These are phyloP conservation scores for Parachlorella kessleri DNA, from an alignment of 139 green algal species.

Conservation along the genomic window DNA sequence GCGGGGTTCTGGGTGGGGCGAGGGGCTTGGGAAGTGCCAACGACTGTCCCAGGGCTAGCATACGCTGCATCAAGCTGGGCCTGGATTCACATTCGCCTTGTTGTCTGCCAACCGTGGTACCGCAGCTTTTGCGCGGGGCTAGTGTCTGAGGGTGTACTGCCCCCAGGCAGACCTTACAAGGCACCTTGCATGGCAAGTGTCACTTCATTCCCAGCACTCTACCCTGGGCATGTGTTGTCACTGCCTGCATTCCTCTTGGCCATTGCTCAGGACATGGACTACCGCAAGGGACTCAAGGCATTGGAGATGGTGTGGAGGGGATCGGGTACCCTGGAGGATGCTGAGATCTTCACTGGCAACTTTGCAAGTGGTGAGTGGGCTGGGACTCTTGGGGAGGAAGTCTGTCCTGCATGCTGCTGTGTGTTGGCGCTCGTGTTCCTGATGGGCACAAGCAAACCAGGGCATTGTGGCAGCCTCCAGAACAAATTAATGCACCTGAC, in stretches of 20 bases:
- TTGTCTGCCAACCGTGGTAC: not conserved
- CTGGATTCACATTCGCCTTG: not conserved
- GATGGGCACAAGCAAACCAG: too few species aligned
- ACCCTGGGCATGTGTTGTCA: not conserved
- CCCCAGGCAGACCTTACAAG: too few species aligned
- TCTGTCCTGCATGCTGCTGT: too few species aligned
- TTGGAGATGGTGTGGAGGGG: constrained; percentile 81
- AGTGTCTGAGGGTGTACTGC: not conserved
- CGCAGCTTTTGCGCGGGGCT: not conserved
- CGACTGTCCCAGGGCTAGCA: too few species aligned
- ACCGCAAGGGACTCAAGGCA: constrained; percentile 35
- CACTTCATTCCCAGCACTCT: too few species aligned
- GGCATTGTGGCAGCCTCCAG: too few species aligned
- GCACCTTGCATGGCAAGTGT: too few species aligned
- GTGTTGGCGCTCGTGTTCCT: not conserved
- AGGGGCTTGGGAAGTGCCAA: not conserved
- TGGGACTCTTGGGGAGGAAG: too few species aligned
- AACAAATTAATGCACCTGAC: too few species aligned
- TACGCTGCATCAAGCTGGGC: not conserved
- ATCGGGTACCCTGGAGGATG: constrained; percentile 49
- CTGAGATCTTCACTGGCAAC: constrained; percentile 68
- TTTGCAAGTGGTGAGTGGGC: constrained; percentile 40
- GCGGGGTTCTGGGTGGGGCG: not conserved
- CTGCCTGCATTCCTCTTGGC: not conserved
- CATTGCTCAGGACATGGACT: constrained; percentile 41